Percentiles rank a stretch among this genome's conserved stretches.
Evolutionary conservation across 805 yeast species (phyloP).

Genomic region (Cyberlindnera americana): DNA sequence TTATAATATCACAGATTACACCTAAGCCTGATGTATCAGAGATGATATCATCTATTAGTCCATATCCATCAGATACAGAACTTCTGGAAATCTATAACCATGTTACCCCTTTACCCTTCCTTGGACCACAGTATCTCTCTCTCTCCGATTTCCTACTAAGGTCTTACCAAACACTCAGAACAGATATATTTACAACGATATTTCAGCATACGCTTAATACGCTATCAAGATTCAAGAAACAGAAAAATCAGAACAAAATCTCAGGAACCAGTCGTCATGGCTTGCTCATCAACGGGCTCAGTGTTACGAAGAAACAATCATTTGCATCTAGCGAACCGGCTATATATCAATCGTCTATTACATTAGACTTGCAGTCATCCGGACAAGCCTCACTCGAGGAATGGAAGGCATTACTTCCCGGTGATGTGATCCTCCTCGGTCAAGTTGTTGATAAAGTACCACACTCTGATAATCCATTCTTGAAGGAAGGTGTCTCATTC

Average conservation of each 20-base stretch:
- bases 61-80: background rate
- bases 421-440: conserved; percentile 17
- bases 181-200: conserved; percentile 4
- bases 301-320: background rate
- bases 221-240: conserved; percentile 14
- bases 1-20: background rate
- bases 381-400: conserved; percentile 1
- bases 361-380: background rate
- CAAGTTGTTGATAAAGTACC: conserved; percentile 6
- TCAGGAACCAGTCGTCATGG: conserved; percentile 23
- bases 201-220: conserved; percentile 13
- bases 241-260: conserved; percentile 8
- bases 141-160: conserved; percentile 15
- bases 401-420: conserved; percentile 15
- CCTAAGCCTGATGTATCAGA: conserved; percentile 3
- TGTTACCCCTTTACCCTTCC: background rate
- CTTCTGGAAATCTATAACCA: background rate
- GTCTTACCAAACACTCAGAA: conserved; percentile 4
- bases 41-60: background rate
- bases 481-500: conserved; percentile 8
- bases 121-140: conserved; percentile 10
- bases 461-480: conserved; percentile 8
- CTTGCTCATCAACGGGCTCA: background rate
- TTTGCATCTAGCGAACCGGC: background rate
- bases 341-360: background rate